Base-by-base conservation (phyloP, 148 eudicot genomes). In the Heliamphora exappendiculata region DNA sequence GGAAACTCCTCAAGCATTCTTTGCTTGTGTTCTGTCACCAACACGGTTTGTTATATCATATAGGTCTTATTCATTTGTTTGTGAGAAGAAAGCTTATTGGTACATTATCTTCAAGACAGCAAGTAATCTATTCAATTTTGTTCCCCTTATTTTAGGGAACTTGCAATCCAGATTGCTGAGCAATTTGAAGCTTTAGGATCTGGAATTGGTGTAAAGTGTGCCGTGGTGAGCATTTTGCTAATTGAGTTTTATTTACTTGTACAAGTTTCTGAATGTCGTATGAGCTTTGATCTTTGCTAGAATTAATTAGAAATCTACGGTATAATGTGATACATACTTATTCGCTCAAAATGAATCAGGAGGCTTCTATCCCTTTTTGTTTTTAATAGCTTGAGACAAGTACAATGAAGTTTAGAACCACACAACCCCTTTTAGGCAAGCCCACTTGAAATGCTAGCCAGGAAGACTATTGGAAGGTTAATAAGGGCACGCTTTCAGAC, bases 101-200 rank as follows among this genome's bases (percentile, higher is more conserved):
- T 37, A 36, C 37, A 39, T n/a, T 3, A 31, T 11, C 17, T 62
- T 39, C 19, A 45, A 22, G 14, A 28, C 39, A 50, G 3, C 34
- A 17, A 34, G 17, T 70, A 22, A 37, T 42, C 26, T 67, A 10
- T 44, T 33, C 51, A 39, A 14, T 59, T 72, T 80, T 62, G 13
- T 26, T 69, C 26, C 44, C 44, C 11, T 33, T 78, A 16, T 76
- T 67, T 34, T 79, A 91, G 97, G 80, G 98, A 94, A 73, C 96
- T 94, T 54, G 97, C 98, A 0, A 87, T 94, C 81, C 98, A 94
- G 76, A 94, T 94, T 80, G 87, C 97, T 67, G 92, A 94, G 66
- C 98, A 94, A 78, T 94, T 94, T 83, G 91, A 89, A 84, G 98
- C 98, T 70, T 80, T 94, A 81, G 97, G 97, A 26, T 79, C 92